phyloP scores from a whole-genome alignment of 305 asterid genomes.

The Fraxinus sp. region DNA sequence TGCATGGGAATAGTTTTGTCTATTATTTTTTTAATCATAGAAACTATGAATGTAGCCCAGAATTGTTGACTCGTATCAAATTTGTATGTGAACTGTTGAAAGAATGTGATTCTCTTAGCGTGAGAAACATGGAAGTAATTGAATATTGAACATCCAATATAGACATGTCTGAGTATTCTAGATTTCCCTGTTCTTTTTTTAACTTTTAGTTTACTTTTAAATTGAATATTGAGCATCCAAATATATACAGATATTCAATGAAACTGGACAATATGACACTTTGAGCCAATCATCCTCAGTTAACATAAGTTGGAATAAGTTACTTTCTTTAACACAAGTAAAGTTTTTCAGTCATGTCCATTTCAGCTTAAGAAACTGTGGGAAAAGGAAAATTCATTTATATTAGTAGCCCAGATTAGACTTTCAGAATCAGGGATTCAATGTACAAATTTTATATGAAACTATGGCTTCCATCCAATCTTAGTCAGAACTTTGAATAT shows the following conservation, averaged over 20 bases:
- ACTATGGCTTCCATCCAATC: constrained; percentile 21
- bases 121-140: neutral
- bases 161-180: neutral
- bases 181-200: neutral
- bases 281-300: neutral
- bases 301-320: neutral
- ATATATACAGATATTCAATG: no score
- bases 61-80: neutral
- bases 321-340: neutral
- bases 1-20: neutral
- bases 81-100: neutral
- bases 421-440: constrained; percentile 13
- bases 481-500: constrained; percentile 21
- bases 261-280: neutral
- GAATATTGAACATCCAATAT: neutral
- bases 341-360: neutral
- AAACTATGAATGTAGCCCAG: neutral
- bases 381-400: neutral
- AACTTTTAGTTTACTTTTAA: neutral
- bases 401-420: constrained; percentile 10
- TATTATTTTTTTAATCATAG: neutral
- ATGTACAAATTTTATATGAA: constrained; percentile 18
- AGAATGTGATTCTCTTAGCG: neutral
- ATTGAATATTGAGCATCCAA: neutral
- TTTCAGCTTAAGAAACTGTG: neutral